Base-by-base conservation (phyloP, 805 yeast genomes). In the Komagataella kurtzmanii region DNA sequence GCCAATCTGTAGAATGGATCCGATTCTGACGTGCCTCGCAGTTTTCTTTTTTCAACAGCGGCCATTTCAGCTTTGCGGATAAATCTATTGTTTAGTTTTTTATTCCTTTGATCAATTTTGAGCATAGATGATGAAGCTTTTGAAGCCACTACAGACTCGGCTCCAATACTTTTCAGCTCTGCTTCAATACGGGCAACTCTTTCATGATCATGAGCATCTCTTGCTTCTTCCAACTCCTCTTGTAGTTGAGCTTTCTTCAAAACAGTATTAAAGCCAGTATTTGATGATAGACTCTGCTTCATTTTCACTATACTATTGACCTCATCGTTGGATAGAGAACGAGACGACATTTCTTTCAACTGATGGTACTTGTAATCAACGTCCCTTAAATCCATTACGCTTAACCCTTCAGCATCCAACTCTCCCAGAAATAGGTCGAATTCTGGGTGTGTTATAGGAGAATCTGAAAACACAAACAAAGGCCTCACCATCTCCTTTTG, bases 1-100 rank as follows among this genome's bases (percentile, higher is more conserved):
- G 87, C 84, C 62, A 93, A 76, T 65, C 98, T 81, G 57, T 85
- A 80, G 67, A 93, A 93, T 19, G 99, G 98, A 69, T 93, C 87
- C 3, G 54, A 21, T 49, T 57, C 64, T 48, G 61, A 58, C 47
- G 58, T 61, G 18, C 59, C 74, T 79, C 51, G 78, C 72, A 53
- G 68, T 58, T 67, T 79, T 57, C 82, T 76, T 62, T 68, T 71
- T 51, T 78, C 83, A 18, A 76, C 74, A 49, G 85, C 80, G 58
- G 73, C 72, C 49, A 80, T 66, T 64, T 90, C 97, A 0, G 96
- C 97, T 59, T 77, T 75, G 61, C 95, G 81, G 58, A 89, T 80
- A 49, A 78, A 79, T 50, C 81, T 81, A 63, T 81, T 82, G 66
- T 91, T 91, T 56, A 84, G 75, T 59, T 80, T 85, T 64, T 96